Percentiles rank a stretch among this genome's conserved stretches.
Conservation (phyloP, 2,329 filamentous ascomycete species). For the Nemania bipapillata region DNA sequence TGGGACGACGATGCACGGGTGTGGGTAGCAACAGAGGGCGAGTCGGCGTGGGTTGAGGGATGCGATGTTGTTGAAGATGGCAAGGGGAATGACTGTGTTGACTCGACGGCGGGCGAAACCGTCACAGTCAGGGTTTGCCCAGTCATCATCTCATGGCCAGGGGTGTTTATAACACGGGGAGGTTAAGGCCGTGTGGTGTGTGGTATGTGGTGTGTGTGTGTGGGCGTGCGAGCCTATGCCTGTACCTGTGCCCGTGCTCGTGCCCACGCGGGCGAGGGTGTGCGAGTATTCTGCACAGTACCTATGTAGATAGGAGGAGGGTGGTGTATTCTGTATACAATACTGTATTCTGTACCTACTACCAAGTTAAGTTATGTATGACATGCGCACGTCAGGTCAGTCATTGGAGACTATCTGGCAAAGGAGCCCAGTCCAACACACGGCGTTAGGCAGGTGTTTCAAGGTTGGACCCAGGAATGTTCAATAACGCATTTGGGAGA, state of each 20-base stretch:
- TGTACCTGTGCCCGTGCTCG: too few relatives aligned
- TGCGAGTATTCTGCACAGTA: neutral
- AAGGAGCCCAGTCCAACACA: conserved; percentile 6
- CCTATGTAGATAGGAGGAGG: neutral
- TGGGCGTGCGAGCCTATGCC: neutral
- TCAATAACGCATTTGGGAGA: neutral
- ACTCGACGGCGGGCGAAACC: conserved; percentile 55
- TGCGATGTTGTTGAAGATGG: conserved; percentile 48
- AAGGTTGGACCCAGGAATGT: conserved; percentile 20
- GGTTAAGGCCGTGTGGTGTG: neutral
- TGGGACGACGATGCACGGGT: conserved; percentile 30
- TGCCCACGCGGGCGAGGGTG: too few relatives aligned
- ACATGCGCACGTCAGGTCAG: conserved; percentile 15
- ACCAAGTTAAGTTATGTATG: neutral
- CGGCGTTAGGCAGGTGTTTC: conserved; percentile 12
- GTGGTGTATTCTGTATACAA: neutral
- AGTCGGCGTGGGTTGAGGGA: conserved; percentile 44
- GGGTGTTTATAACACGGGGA: conserved; percentile 15
- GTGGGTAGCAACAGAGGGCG: conserved; percentile 31
- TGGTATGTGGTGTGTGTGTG: neutral
- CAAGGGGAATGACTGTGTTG: conserved; percentile 51
- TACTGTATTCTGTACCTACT: too few relatives aligned
- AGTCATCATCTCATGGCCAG: conserved; percentile 60
- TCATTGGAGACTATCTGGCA: conserved; percentile 19
- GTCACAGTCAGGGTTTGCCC: conserved; percentile 55